A percentile compares a stretch with the other conserved stretches of the same genome.
phyloP scores from a whole-genome alignment of 331 rosid species.

The Acacia concinna region DNA sequence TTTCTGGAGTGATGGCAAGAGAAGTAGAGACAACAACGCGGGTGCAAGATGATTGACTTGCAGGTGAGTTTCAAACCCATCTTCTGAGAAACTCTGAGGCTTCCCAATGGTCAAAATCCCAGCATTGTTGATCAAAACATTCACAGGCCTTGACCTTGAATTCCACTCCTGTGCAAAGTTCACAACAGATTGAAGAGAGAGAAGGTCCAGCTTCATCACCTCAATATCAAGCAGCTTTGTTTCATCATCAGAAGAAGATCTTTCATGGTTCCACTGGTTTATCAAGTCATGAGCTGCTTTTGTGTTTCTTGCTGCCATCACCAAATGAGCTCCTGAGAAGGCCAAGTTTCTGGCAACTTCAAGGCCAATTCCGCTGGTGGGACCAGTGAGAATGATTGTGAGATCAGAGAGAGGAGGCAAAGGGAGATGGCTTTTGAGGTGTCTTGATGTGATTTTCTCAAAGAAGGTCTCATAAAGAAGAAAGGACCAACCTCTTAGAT shows the following conservation, averaged over 20 bases:
- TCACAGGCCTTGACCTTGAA: neutral
- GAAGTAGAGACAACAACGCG: neutral
- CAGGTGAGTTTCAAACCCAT: neutral
- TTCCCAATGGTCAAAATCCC: neutral
- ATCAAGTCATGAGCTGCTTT: neutral
- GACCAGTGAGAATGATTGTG: neutral
- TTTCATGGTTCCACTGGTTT: neutral
- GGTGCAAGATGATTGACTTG: constrained; percentile 4
- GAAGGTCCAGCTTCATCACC: neutral
- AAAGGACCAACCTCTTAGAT: neutral
- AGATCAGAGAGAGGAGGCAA: neutral
- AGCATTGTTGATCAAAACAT: neutral
- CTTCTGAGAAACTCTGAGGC: neutral
- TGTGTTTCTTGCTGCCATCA: constrained; percentile 1
- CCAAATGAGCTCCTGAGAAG: neutral
- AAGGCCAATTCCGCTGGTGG: neutral
- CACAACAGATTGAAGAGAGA: neutral
- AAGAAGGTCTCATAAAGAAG: neutral
- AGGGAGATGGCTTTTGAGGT: neutral
- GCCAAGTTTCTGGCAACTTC: neutral
- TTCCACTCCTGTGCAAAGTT: neutral
- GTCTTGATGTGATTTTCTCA: neutral
- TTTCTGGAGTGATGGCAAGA: neutral
- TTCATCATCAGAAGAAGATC: neutral
- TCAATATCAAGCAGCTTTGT: neutral